phyloP scores from a whole-genome alignment of 2,329 filamentous ascomycete species.

The Hypoxylon sp. region DNA sequence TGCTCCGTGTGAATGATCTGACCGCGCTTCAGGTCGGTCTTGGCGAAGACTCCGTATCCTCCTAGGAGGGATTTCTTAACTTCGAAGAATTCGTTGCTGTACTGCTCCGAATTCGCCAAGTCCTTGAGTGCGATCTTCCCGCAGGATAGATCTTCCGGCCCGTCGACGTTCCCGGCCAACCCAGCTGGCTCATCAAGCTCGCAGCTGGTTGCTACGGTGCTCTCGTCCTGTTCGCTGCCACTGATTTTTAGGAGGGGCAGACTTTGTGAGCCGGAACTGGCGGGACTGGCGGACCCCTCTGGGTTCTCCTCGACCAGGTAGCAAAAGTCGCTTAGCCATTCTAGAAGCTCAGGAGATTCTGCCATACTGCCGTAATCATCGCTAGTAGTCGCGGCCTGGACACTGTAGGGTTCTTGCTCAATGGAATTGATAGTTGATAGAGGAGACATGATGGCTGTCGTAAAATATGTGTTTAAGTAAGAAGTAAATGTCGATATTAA shows the following conservation, averaged over 20 bases:
- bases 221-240: neutral
- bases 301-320: neutral
- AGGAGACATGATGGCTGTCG: neutral
- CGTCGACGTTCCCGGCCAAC: neutral
- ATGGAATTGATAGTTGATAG: neutral
- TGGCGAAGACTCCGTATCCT: constrained; percentile 65
- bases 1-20: constrained; percentile 63
- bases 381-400: neutral
- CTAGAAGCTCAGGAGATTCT: neutral
- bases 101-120: constrained; percentile 35
- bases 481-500: neutral
- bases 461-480: neutral
- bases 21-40: constrained; percentile 55
- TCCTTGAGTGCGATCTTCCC: constrained; percentile 23
- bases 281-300: neutral
- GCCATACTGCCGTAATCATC: neutral
- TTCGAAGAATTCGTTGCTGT: constrained; percentile 59
- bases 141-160: neutral
- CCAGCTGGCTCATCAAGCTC: neutral
- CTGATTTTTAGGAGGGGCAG: neutral
- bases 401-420: neutral
- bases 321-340: no score
- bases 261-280: neutral
- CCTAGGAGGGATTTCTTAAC: constrained; percentile 59
- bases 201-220: neutral